Percentiles rank a stretch among this genome's conserved stretches.
Conservation (phyloP, 2,329 filamentous ascomycete genomes). For the Exophiala viscosa region DNA sequence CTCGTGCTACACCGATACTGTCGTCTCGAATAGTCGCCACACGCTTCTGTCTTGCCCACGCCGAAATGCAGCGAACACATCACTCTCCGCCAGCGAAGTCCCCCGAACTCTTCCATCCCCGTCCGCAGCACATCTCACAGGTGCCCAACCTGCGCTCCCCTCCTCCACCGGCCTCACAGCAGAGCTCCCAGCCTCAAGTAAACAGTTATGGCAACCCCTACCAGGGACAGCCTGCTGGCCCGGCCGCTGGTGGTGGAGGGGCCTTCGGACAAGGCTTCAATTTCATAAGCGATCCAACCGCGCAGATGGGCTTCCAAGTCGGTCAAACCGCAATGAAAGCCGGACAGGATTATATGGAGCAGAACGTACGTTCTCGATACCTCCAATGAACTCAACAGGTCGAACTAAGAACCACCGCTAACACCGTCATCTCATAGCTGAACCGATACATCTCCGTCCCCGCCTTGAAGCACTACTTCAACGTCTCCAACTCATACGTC, state of each 20-base stretch:
- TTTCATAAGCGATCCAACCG: conserved; percentile 93
- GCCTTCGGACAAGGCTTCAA: conserved; percentile 54
- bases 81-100: conserved; percentile 76
- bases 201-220: conserved; percentile 50
- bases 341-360: conserved; percentile 90
- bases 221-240: conserved; percentile 38
- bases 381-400: neutral
- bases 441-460: conserved; percentile 86
- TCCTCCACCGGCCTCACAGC: conserved; percentile 71
- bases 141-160: conserved; percentile 96
- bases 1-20: too few relatives aligned
- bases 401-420: conserved; percentile 11
- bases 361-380: conserved; percentile 65
- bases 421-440: conserved; percentile 47
- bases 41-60: too few relatives aligned
- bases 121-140: conserved; percentile 96
- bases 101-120: conserved; percentile 91
- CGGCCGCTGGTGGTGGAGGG: conserved; percentile 19
- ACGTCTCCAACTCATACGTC: conserved; percentile 96
- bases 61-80: conserved; percentile 75
- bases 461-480: conserved; percentile 97
- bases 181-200: conserved; percentile 48
- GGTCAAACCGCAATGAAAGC: conserved; percentile 88
- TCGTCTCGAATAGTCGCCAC: too few relatives aligned
- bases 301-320: conserved; percentile 91